Conservation (phyloP, 2,329 filamentous ascomycete genomes). For the Phyllosticta capitalensis region DNA sequence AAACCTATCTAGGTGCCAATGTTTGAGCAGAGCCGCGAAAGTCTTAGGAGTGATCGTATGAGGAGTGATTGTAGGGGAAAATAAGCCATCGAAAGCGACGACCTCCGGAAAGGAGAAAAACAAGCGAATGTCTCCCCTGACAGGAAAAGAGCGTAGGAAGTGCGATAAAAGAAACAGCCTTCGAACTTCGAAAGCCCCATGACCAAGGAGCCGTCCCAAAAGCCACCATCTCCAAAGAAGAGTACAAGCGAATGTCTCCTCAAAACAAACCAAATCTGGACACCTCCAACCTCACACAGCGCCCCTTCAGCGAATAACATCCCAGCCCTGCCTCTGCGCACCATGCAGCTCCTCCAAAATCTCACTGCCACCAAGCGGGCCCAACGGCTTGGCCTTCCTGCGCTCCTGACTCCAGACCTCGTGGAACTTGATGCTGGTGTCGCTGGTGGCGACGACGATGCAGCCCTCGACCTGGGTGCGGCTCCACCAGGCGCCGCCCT, state of each 20-base stretch:
- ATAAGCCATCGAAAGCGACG: not conserved
- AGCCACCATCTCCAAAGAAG: too few species aligned
- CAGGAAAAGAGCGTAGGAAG: not conserved
- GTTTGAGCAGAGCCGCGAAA: not conserved
- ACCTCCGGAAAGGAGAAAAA: not conserved
- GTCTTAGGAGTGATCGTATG: not conserved
- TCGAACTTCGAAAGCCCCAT: too few species aligned
- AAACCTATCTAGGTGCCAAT: not conserved
- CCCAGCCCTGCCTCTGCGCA: constrained; percentile 56
- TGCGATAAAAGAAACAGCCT: not conserved
- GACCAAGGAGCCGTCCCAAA: too few species aligned
- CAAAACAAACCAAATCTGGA: too few species aligned
- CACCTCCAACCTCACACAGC: not conserved
- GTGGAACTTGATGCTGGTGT: constrained; percentile 89
- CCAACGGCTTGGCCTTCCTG: constrained; percentile 36
- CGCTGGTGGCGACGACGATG: constrained; percentile 83
- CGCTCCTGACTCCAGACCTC: constrained; percentile 75
- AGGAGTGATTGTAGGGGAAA: too few species aligned
- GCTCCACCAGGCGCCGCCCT: constrained; percentile 46
- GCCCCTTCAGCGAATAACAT: not conserved
- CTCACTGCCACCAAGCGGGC: constrained; percentile 66
- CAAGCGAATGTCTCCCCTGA: not conserved
- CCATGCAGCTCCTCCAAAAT: constrained; percentile 77
- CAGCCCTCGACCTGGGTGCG: constrained; percentile 63
- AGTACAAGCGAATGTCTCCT: too few species aligned